Conservation (phyloP, 1,139 yeast species). For the Zygosaccharomyces sapae region DNA sequence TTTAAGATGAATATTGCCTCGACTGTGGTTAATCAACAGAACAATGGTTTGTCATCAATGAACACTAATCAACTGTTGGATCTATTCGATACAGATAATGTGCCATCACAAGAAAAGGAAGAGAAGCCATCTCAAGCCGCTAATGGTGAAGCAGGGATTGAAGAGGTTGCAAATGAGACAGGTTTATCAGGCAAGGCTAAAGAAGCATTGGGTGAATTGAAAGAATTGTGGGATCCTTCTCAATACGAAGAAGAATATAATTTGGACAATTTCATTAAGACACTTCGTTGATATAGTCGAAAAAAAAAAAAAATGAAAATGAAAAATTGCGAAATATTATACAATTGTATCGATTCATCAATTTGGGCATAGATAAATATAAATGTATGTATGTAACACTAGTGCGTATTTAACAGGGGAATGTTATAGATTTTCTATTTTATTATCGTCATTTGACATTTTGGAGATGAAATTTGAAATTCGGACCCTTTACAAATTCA, state of each 20-base stretch:
- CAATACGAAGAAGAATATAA: constrained; percentile 97
- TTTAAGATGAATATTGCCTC: constrained; percentile 97
- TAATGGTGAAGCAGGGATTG: constrained; percentile 33
- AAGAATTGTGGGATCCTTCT: constrained; percentile 92
- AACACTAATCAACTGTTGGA: constrained; percentile 93
- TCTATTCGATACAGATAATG: constrained; percentile 59
- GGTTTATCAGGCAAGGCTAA: constrained; percentile 43
- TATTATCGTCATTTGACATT: no score
- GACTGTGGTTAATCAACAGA: constrained; percentile 93
- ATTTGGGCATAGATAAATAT: no score
- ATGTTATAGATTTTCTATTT: no score
- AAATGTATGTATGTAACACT: no score
- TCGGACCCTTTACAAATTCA: no score
- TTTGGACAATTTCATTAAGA: constrained; percentile 85
- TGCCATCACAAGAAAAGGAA: constrained; percentile 41
- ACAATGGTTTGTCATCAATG: constrained; percentile 91
- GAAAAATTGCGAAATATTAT: neutral
- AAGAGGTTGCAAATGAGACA: constrained; percentile 41
- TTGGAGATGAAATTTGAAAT: no score
- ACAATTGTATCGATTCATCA: neutral
- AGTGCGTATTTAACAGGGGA: constrained; percentile 2
- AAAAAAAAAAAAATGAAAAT: neutral
- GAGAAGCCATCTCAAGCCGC: constrained; percentile 33
- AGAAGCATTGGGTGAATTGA: constrained; percentile 65
- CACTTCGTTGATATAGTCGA: constrained; percentile 42